Evolutionary conservation across 1,139 yeast genomes (phyloP).

Genomic region (Scheffersomyces lignicola): DNA sequence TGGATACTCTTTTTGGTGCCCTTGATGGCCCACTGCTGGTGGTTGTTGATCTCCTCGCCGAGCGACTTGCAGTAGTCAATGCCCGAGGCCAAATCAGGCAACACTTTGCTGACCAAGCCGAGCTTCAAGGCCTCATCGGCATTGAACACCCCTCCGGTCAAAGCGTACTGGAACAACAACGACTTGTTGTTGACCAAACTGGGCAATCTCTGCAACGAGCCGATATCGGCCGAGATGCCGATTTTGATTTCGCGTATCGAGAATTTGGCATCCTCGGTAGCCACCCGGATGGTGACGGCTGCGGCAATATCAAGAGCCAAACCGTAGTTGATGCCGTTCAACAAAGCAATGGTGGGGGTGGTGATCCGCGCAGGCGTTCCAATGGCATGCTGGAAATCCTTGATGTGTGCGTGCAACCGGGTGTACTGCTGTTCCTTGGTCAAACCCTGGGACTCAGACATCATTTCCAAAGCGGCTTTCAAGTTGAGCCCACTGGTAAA

Average conservation of each 20-base stretch:
- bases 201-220: slow-evolving; percentile 71
- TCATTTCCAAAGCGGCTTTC: slow-evolving; percentile 30
- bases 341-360: slow-evolving; percentile 50
- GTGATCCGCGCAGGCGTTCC: slow-evolving; percentile 44
- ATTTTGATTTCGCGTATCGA: slow-evolving; percentile 71
- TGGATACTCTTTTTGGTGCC: slow-evolving; percentile 67
- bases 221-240: slow-evolving; percentile 81
- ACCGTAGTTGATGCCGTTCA: slow-evolving; percentile 55
- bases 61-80: slow-evolving; percentile 48
- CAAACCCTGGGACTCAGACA: slow-evolving; percentile 1
- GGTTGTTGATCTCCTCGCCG: slow-evolving; percentile 50
- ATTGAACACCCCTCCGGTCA: slow-evolving; percentile 60
- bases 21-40: slow-evolving; percentile 59
- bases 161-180: slow-evolving; percentile 59
- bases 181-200: slow-evolving; percentile 55
- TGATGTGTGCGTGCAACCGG: slow-evolving; percentile 41
- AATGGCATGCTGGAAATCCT: slow-evolving; percentile 60
- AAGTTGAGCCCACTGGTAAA: slow-evolving; percentile 72
- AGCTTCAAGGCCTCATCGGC: slow-evolving; percentile 55
- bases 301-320: slow-evolving; percentile 68
- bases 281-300: slow-evolving; percentile 59
- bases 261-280: slow-evolving; percentile 52
- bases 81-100: slow-evolving; percentile 50
- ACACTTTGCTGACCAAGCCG: slow-evolving; percentile 56
- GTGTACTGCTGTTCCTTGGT: slow-evolving; percentile 22